Base-by-base conservation (phyloP, 805 yeast species). In the Candida nanaspora region DNA sequence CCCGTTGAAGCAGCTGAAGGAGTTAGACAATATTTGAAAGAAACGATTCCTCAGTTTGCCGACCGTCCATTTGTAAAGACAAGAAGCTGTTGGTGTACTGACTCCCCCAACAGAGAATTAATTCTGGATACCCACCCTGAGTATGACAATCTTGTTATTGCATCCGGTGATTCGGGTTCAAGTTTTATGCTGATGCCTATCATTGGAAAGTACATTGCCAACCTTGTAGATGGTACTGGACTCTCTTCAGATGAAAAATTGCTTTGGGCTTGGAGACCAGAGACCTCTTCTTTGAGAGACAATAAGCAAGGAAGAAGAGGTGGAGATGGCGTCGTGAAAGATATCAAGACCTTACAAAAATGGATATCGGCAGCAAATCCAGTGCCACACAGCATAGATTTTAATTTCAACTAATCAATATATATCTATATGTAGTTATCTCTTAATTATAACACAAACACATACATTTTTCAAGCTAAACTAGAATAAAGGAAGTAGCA, bases 1-100 rank as follows among this genome's bases (percentile, higher is more conserved):
- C 68, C 68, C 11, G 27, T 36, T 11, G 66, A 59, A 36, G 65
- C 69, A 5, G 61, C 55, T 33, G 35, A 33, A 6, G 56, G 56
- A 33, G 59, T 63, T 58, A 52, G 67, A 43, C 27, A n/a, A 2
- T 61, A 61, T 40, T 46, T 66, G 16, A 42, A 40, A n/a, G 61
- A 62, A 33, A 55, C 56, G 2, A 50, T 59, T 41, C 69, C 70
- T 10, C 40, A 43, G 10, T 44, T 65, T 14, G 47, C 66, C 6
- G 38, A 44, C 7, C 39, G 66, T 25, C 56, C 55, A 1, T 63
- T 66, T 38, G 40, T 42, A 16, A 52, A 53, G 48, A 46, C 53
- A 5, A 46, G 47, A 22, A 48, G 50, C 16, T 55, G 60, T 38
- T 55, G 60, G 60, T 52, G 57, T 35, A 50, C 57, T 9, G 60